phyloP scores from a whole-genome alignment of 495 filamentous ascomycete genomes.

The Xylaria curta region DNA sequence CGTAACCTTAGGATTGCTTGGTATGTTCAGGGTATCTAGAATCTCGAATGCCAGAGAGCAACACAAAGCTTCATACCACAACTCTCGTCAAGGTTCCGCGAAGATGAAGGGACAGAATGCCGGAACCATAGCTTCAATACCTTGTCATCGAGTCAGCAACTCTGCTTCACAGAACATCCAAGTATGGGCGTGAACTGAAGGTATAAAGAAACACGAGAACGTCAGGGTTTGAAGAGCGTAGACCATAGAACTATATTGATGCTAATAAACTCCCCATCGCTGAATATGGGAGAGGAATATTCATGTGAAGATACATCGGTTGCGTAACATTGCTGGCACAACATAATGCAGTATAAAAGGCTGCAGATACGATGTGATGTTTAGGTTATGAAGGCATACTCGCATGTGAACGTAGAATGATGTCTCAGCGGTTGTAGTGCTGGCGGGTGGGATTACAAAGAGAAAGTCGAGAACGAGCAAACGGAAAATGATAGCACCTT shows the following conservation, averaged over 20 bases:
- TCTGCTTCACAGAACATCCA: neutral
- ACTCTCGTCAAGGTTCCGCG: neutral
- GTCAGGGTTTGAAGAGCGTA: neutral
- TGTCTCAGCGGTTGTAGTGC: neutral
- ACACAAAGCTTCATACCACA: neutral
- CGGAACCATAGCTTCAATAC: conserved; percentile 1
- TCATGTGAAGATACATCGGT: neutral
- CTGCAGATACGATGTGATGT: neutral
- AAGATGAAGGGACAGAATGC: neutral
- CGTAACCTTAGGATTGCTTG: neutral
- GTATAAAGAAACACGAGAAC: neutral
- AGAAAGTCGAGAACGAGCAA: neutral
- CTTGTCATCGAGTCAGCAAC: conserved; percentile 8
- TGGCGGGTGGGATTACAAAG: neutral
- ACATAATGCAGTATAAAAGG: neutral
- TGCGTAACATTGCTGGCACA: neutral
- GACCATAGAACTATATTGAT: neutral
- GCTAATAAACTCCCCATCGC: neutral
- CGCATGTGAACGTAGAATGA: neutral
- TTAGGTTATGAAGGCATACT: neutral
- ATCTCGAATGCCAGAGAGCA: neutral
- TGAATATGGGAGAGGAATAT: neutral
- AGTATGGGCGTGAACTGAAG: neutral
- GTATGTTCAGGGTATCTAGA: neutral
- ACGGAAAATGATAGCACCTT: conserved; percentile 1